phyloP scores from a whole-genome alignment of 1,139 yeast genomes.

The Yamadazyma triangularis region DNA sequence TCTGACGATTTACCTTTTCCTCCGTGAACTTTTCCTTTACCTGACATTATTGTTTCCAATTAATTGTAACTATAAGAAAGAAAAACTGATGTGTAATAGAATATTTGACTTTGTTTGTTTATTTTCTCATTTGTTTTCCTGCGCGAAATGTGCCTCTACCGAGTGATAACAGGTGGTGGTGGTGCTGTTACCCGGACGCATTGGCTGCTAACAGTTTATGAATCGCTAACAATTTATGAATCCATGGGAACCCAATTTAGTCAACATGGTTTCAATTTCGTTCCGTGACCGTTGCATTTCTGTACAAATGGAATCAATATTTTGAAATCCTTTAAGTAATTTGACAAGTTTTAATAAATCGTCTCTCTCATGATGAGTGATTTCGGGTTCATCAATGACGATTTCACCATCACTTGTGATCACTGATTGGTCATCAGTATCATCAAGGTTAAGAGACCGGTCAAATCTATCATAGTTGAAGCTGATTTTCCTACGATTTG shows the following conservation, averaged over 20 bases:
- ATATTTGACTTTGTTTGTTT: no score
- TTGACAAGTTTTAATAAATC: slow-evolving; percentile 31
- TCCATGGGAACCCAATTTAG: slow-evolving; percentile 39
- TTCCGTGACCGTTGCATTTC: slow-evolving; percentile 53
- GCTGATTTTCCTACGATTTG: slow-evolving; percentile 29
- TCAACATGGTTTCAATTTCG: slow-evolving; percentile 50
- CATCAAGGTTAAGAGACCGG: no score
- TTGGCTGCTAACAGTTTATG: no score
- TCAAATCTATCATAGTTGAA: slow-evolving; percentile 28
- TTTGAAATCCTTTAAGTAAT: slow-evolving; percentile 53
- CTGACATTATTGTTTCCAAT: no score
- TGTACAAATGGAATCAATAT: slow-evolving; percentile 71
- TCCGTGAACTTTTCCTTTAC: slow-evolving; percentile 89
- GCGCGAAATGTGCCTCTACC: no score
- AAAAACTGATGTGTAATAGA: no score
- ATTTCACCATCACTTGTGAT: slow-evolving; percentile 2
- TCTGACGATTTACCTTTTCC: slow-evolving; percentile 91
- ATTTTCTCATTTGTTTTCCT: no score
- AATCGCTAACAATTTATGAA: slow-evolving; percentile 38
- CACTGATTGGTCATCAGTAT: slow-evolving; percentile 4
- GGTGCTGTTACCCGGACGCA: no score
- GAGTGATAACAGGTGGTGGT: no score
- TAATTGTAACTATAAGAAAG: no score
- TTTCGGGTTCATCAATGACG: background rate
- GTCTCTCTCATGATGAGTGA: slow-evolving; percentile 17